Conservation (phyloP, 768 basidiomycete species). For the Tulasnella sp. region DNA sequence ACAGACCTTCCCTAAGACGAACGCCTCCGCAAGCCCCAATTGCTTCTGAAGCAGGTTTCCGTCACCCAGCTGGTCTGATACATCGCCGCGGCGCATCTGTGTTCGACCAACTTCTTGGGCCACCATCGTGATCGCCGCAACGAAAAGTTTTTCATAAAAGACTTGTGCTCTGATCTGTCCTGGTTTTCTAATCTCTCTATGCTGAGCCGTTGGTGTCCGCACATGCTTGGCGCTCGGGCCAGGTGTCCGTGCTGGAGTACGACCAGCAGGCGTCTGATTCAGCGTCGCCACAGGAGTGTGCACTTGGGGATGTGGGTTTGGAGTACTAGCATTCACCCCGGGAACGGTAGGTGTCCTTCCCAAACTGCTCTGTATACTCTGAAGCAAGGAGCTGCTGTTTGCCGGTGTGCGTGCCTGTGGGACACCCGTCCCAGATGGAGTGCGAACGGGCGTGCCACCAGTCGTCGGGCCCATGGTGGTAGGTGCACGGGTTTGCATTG, state of each 20-base stretch:
- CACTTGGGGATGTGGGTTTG: not conserved
- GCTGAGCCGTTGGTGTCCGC: not conserved
- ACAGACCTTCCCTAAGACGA: conserved; percentile 5
- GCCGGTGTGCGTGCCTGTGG: not conserved
- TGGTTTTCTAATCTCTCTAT: not conserved
- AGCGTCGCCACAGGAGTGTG: conserved; percentile 3
- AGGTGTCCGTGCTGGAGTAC: conserved; percentile 9
- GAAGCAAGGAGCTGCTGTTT: not conserved
- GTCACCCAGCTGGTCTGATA: not conserved
- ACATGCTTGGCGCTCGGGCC: not conserved
- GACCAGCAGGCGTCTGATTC: conserved; percentile 4
- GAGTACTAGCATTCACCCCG: no score
- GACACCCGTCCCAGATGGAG: not conserved
- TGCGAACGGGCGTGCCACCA: not conserved
- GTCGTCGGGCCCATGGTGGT: not conserved
- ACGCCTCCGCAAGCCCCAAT: not conserved
- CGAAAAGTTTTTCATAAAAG: conserved; percentile 12
- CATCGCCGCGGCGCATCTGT: not conserved
- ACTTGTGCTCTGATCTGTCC: conserved; percentile 1
- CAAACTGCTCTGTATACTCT: not conserved
- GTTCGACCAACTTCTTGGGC: not conserved
- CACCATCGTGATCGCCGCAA: not conserved
- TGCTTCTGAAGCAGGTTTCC: no score
- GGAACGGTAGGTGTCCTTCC: not conserved
- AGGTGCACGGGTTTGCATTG: not conserved